These are phyloP conservation scores for Saccharomycodes ludwigii DNA, from an alignment of 805 yeast species.

Conservation along the genomic window DNA sequence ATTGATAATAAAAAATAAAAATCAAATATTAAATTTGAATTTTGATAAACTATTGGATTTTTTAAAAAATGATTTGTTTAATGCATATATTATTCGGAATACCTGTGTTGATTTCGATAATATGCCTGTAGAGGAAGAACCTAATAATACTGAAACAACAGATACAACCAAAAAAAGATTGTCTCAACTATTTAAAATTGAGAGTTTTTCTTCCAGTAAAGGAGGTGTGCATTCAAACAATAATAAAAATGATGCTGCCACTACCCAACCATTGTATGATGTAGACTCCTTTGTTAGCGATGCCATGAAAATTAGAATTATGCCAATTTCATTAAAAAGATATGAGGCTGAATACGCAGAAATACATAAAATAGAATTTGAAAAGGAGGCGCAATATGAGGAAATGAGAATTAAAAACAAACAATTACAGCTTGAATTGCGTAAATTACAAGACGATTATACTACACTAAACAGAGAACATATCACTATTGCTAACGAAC, in stretches of 20 bases:
- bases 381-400: slow-evolving; percentile 49
- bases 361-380: slow-evolving; percentile 54
- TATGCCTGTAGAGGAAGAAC: background rate
- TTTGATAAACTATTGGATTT: slow-evolving; percentile 72
- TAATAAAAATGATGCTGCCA: slow-evolving; percentile 1
- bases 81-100: slow-evolving; percentile 12
- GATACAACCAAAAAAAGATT: slow-evolving; percentile 3
- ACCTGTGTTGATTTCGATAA: background rate
- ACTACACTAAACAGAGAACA: slow-evolving; percentile 70
- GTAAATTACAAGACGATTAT: slow-evolving; percentile 58
- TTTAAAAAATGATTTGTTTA: slow-evolving; percentile 70
- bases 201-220: background rate
- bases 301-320: slow-evolving; percentile 55
- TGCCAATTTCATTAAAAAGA: slow-evolving; percentile 60
- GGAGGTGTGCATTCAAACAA: slow-evolving; percentile 5
- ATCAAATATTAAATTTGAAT: slow-evolving; percentile 41
- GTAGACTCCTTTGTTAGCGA: slow-evolving; percentile 68
- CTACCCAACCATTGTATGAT: slow-evolving; percentile 32
- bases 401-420: slow-evolving; percentile 60
- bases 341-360: slow-evolving; percentile 67
- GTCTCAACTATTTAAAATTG: background rate
- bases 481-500: slow-evolving; percentile 72
- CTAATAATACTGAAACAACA: slow-evolving; percentile 4
- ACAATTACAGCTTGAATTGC: slow-evolving; percentile 57
- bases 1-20: slow-evolving; percentile 58